Evolutionary conservation across 176 grass and related monocot species (phyloP).

Genomic region (Lolium rigidum): DNA sequence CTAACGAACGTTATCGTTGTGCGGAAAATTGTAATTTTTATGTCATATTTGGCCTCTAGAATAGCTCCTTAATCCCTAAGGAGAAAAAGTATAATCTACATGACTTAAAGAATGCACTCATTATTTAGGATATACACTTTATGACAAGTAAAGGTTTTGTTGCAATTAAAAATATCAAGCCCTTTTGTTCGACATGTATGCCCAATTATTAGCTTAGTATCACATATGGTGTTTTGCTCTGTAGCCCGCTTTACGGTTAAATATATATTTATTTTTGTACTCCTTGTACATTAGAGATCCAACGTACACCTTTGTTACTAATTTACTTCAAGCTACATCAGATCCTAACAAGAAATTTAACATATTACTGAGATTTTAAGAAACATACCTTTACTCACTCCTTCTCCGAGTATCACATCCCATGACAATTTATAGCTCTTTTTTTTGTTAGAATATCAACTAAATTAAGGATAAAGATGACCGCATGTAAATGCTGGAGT

Average conservation of each 20-base stretch:
- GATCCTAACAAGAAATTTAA: not conserved
- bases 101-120: not conserved
- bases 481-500: not conserved
- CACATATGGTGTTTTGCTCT: not conserved
- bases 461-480: not conserved
- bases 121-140: not conserved
- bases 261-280: not conserved
- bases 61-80: not conserved
- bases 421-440: not conserved
- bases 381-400: not conserved
- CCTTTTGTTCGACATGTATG: not conserved
- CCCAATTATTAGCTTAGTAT: not conserved
- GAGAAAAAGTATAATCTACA: not conserved
- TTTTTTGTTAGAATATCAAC: not conserved
- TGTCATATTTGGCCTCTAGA: not conserved
- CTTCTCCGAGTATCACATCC: not conserved
- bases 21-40: not conserved
- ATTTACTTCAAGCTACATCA: not conserved
- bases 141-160: not conserved
- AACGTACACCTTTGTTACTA: not conserved
- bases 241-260: not conserved
- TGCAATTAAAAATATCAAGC: not conserved
- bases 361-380: not conserved
- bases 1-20: not conserved
- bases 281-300: not conserved